Conservation (phyloP, 352 stramenopile genomes). For the Plasmopara muralis region DNA sequence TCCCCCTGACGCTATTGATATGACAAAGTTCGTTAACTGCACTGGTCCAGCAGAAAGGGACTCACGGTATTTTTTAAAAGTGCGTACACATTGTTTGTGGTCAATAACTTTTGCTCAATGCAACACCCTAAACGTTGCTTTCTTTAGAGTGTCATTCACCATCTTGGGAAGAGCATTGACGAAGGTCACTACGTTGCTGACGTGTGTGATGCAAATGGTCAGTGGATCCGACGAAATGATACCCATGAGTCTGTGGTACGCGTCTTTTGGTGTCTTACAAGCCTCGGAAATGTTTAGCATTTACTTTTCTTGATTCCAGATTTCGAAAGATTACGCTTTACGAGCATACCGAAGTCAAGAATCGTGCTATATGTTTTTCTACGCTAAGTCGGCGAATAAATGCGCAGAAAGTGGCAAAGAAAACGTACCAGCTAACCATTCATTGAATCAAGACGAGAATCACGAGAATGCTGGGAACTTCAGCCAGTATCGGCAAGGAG, state of each 20-base stretch:
- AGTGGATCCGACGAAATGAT: conserved; percentile 79
- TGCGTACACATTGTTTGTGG: conserved; percentile 13
- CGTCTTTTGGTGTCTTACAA: background rate
- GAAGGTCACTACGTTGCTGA: conserved; percentile 84
- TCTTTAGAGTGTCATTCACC: conserved; percentile 75
- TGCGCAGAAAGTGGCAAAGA: conserved; percentile 45
- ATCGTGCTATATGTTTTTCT: conserved; percentile 87
- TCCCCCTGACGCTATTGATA: conserved; percentile 40
- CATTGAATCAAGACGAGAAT: conserved; percentile 15
- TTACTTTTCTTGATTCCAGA: conserved; percentile 26
- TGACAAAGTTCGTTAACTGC: conserved; percentile 34
- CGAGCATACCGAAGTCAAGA: conserved; percentile 69
- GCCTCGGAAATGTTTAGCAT: background rate
- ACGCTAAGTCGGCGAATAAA: conserved; percentile 41
- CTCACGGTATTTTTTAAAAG: conserved; percentile 42
- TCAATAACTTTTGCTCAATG: conserved; percentile 2
- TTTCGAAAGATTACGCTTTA: conserved; percentile 70
- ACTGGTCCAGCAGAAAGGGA: conserved; percentile 15
- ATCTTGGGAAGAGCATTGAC: conserved; percentile 70
- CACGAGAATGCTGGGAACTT: conserved; percentile 10
- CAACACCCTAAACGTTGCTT: conserved; percentile 8
- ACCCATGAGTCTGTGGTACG: conserved; percentile 71
- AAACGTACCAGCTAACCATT: conserved; percentile 37
- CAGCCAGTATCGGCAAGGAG: conserved; percentile 14
- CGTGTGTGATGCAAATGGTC: conserved; percentile 39